phyloP scores from a whole-genome alignment of 208 protist species.

The Strigomonas culicis region DNA sequence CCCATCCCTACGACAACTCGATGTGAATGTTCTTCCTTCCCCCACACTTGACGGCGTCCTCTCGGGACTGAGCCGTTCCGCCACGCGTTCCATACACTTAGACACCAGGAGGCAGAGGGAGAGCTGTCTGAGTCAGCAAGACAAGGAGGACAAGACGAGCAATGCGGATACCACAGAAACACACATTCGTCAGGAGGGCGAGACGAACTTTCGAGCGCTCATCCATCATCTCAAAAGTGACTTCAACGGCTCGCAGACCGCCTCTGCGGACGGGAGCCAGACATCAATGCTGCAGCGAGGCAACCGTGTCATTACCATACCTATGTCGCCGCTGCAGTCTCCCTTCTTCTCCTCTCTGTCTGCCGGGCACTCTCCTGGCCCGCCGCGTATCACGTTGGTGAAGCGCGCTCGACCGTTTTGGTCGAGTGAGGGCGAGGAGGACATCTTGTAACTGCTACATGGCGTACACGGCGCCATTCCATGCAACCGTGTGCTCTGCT shows the following conservation, averaged over 20 bases:
- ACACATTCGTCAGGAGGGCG: background rate
- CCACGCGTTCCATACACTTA: background rate
- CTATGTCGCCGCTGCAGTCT: background rate
- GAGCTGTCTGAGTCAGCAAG: background rate
- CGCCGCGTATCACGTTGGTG: background rate
- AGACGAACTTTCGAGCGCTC: background rate
- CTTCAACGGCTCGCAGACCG: background rate
- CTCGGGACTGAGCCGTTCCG: background rate
- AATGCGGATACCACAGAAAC: background rate
- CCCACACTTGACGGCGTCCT: background rate
- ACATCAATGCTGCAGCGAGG: no score
- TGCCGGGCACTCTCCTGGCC: background rate
- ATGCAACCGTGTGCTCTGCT: no score
- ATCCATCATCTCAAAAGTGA: background rate
- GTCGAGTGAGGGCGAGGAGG: conserved; percentile 1
- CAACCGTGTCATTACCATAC: background rate
- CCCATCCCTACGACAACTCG: background rate
- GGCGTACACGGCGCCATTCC: no score
- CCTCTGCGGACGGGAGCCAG: background rate
- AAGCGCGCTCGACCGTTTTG: background rate
- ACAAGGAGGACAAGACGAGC: background rate
- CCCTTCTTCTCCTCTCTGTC: background rate
- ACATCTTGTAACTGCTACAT: conserved; percentile 11
- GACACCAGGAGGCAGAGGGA: no score
- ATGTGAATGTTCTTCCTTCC: background rate